Base-by-base conservation (phyloP, 805 yeast species). In the Cyberlindnera euphorbiiphila region DNA sequence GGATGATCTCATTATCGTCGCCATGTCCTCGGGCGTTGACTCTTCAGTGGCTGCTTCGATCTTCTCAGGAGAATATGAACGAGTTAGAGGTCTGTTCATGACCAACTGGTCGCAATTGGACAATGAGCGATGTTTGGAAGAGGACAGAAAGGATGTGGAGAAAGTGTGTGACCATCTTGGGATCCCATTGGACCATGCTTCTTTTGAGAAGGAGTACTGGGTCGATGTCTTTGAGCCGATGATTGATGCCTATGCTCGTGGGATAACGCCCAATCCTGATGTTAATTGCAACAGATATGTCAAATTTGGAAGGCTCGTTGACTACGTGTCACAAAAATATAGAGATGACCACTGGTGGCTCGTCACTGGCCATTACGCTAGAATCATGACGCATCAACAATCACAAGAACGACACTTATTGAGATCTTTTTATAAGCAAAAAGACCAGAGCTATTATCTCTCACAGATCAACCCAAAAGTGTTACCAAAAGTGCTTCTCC, bases 11-110 rank as follows among this genome's bases (percentile, higher is more conserved):
- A 73, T 91, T 16, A 64, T 84, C 15, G 76, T 93, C 5, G 96
- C 98, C 7, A 85, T 93, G 96, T 86, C 96, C 1, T 85, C 95
- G 0, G 98, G 98, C 0, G 98, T 93, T 1, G 98, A 93, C 60
- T 89, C 97, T 0, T 82, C 96, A 1, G 87, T 89, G 1, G 75
- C 84, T 3, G 97, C 98, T 0, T 78, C 84, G 0, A 39, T 85
- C 43, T 78, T 69, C 48, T 66, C 85, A 6, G 60, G 66, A n/a
- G 55, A 64, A 23, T 75, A 71, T 48, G 64, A 65, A 3, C 76
- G 83, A 31, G 93, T 85, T 2, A 61, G 70, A 30, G 98, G 97
- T 0, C 69, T 93, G 2, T 91, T 85, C 61, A 93, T 93, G 98
- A 84, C 87, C 27, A 93, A 93, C 62, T 93, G 54, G 63, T 26